Evolutionary conservation across 768 basidiomycete genomes (phyloP).

Genomic region (Pilatotrama ljubarskyi): DNA sequence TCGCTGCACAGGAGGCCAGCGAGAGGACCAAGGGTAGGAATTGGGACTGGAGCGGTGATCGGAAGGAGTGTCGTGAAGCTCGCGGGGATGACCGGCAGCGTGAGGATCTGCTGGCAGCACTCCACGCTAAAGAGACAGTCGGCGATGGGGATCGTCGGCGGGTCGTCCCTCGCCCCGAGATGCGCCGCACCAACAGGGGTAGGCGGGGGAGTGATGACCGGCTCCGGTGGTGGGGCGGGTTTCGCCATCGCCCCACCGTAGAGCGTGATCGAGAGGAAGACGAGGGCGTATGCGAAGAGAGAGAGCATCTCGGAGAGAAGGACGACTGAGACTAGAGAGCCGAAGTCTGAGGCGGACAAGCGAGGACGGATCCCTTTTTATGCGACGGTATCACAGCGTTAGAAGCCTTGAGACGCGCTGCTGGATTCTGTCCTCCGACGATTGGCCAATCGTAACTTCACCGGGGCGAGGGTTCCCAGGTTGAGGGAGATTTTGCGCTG

Average conservation of each 20-base stretch:
- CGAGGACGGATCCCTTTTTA: not conserved
- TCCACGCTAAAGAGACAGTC: constrained; percentile 1
- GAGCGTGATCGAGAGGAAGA: not conserved
- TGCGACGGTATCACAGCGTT: not conserved
- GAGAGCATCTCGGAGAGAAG: not conserved
- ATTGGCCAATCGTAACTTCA: not conserved
- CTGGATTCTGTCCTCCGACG: not conserved
- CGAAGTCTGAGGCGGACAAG: not conserved
- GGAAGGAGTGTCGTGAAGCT: constrained; percentile 5
- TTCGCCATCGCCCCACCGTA: not conserved
- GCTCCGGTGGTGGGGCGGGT: not conserved
- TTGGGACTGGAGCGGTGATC: constrained; percentile 6
- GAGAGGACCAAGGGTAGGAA: constrained; percentile 16
- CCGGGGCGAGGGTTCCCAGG: constrained; percentile 1
- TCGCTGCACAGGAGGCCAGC: constrained; percentile 6
- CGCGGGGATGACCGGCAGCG: constrained; percentile 5
- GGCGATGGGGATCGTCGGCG: not conserved
- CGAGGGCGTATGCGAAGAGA: not conserved
- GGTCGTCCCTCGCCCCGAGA: not conserved
- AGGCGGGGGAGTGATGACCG: constrained; percentile 4
- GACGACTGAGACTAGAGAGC: not conserved
- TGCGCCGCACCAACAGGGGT: not conserved
- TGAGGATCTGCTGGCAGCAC: constrained; percentile 8
- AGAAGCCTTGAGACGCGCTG: not conserved
- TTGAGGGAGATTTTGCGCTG: not conserved